Evolutionary conservation across 768 basidiomycete genomes (phyloP).

Genomic region (Amanita pallidorosea): DNA sequence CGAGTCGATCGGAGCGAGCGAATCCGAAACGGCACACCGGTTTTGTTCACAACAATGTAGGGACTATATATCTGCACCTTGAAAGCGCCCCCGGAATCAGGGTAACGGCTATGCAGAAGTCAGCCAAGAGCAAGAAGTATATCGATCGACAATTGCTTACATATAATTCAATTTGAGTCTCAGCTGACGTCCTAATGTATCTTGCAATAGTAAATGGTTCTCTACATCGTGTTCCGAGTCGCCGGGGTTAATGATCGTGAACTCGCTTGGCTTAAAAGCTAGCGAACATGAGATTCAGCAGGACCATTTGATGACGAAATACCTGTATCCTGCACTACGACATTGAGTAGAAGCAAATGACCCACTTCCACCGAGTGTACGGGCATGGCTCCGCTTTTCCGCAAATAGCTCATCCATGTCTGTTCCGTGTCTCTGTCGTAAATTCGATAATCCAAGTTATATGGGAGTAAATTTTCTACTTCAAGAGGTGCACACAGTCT

Average conservation of each 20-base stretch:
- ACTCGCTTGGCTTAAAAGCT: conserved; percentile 93
- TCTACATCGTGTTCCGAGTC: conserved; percentile 85
- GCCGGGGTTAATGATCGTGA: conserved; percentile 94
- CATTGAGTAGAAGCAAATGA: conserved; percentile 82
- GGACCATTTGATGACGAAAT: conserved; percentile 8
- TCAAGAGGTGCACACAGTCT: conserved; percentile 90
- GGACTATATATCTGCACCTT: conserved; percentile 92
- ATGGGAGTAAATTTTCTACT: conserved; percentile 90
- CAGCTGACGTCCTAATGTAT: conserved; percentile 65
- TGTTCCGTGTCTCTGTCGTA: conserved; percentile 93
- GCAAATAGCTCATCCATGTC: conserved; percentile 89
- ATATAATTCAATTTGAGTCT: conserved; percentile 82
- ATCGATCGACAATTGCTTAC: conserved; percentile 34
- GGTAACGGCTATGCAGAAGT: conserved; percentile 44
- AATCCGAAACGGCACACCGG: conserved; percentile 71
- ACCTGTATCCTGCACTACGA: conserved; percentile 91
- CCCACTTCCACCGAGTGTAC: conserved; percentile 90
- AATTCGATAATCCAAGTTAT: conserved; percentile 90
- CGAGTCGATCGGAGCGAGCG: conserved; percentile 54
- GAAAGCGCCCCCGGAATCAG: conserved; percentile 90
- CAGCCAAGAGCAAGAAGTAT: neutral
- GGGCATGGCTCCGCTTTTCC: conserved; percentile 91
- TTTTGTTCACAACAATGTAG: conserved; percentile 88
- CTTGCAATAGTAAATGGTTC: conserved; percentile 57
- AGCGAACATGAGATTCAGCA: neutral